These are phyloP conservation scores for Posidonia australis DNA, from an alignment of 106 monocot species.

Conservation along the genomic window DNA sequence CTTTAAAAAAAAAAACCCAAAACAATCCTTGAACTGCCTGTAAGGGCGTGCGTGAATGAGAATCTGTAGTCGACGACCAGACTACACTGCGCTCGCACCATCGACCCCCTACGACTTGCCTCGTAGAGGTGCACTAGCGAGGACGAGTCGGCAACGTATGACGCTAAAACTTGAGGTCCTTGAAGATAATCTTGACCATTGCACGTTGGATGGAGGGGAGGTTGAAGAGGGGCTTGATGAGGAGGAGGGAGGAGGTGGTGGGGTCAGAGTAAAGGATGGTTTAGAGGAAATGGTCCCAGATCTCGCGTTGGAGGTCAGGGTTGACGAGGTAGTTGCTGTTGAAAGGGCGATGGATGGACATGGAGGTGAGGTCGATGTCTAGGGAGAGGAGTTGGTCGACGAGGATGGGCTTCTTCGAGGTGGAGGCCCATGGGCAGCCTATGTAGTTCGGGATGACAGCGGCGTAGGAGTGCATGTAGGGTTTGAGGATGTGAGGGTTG, in stretches of 20 bases:
- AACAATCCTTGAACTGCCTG: too few relatives aligned
- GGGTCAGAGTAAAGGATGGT: conserved; percentile 37
- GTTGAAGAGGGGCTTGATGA: too few relatives aligned
- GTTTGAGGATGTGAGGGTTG: too few relatives aligned
- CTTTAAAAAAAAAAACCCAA: too few relatives aligned
- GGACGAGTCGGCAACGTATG: conserved; percentile 68
- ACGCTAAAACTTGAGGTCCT: conserved; percentile 68
- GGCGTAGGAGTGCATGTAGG: too few relatives aligned
- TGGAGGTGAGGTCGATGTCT: conserved; percentile 53
- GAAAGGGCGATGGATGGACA: conserved; percentile 71
- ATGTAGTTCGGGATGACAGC: conserved; percentile 78
- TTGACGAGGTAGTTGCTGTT: conserved; percentile 88
- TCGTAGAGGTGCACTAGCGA: too few relatives aligned
- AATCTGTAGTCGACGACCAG: conserved; percentile 93
- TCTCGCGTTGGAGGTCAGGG: conserved; percentile 60
- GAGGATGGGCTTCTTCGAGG: conserved; percentile 36
- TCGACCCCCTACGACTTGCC: conserved; percentile 29
- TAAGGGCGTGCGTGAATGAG: conserved; percentile 84
- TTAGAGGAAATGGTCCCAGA: conserved; percentile 71
- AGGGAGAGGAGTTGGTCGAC: too few relatives aligned
- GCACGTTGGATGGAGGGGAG: conserved; percentile 55
- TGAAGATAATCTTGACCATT: conserved; percentile 81
- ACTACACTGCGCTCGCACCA: conserved; percentile 38
- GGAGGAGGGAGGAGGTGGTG: conserved; percentile 31
- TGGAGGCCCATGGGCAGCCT: conserved; percentile 30